Evolutionary conservation across 1,139 yeast species (phyloP).

Genomic region (Pichia sp.): DNA sequence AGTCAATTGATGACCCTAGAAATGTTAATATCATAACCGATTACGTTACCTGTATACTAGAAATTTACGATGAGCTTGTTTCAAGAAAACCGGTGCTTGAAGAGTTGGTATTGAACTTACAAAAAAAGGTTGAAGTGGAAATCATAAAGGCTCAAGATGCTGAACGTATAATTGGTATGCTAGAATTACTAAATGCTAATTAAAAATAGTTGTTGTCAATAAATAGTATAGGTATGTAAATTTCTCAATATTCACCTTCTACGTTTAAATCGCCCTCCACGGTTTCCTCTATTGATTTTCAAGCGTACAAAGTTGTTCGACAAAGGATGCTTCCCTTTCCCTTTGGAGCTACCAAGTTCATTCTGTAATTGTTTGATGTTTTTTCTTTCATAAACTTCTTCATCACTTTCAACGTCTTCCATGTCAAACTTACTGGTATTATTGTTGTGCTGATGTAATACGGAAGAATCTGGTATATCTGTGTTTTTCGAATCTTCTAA

Average conservation of each 20-base stretch:
- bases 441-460: not conserved
- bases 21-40: conserved; percentile 72
- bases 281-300: conserved; percentile 25
- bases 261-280: conserved; percentile 20
- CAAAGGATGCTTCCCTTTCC: conserved; percentile 24
- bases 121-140: conserved; percentile 57
- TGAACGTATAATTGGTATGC: conserved; percentile 86
- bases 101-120: conserved; percentile 56
- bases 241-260: conserved; percentile 10
- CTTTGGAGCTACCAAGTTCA: conserved; percentile 4
- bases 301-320: conserved; percentile 29
- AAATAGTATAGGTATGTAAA: not conserved
- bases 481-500: too few relatives aligned
- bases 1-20: conserved; percentile 69
- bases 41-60: conserved; percentile 74
- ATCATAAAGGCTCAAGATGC: conserved; percentile 81
- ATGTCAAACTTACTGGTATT: conserved; percentile 1
- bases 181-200: conserved; percentile 59
- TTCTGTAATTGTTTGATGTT: conserved; percentile 13
- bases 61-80: conserved; percentile 64
- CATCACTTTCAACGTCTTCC: conserved; percentile 19
- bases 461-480: too few relatives aligned
- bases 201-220: not conserved
- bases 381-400: conserved; percentile 26
- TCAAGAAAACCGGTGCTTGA: conserved; percentile 77